Percentiles rank a stretch among this genome's conserved stretches.
Conservation (phyloP, 2,329 filamentous ascomycete species). For the Venturiaceae sp. region DNA sequence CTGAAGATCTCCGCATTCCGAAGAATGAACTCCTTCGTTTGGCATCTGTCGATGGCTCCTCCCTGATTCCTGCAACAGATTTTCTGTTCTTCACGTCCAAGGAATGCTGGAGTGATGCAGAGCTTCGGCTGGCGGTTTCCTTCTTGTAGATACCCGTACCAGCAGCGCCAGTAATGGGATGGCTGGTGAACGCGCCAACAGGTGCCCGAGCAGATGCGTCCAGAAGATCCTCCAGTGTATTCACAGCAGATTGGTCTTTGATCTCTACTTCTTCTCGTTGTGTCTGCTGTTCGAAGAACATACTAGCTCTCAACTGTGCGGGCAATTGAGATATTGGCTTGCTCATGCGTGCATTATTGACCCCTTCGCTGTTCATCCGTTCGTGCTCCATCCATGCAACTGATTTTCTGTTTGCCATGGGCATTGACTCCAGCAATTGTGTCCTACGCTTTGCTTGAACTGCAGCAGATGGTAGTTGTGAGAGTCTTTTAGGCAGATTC, state of each 20-base stretch:
- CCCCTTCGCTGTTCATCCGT: slow-evolving; percentile 11
- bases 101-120: not conserved
- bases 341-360: slow-evolving; percentile 27
- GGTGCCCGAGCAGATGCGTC: slow-evolving; percentile 83
- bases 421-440: slow-evolving; percentile 59
- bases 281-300: slow-evolving; percentile 71
- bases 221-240: slow-evolving; percentile 82
- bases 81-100: not conserved
- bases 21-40: slow-evolving; percentile 9
- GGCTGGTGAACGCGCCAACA: slow-evolving; percentile 84
- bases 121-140: slow-evolving; percentile 8
- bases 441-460: slow-evolving; percentile 63
- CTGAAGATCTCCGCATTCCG: slow-evolving; percentile 16
- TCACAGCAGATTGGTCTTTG: slow-evolving; percentile 72
- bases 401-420: slow-evolving; percentile 42
- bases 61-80: not conserved
- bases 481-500: slow-evolving; percentile 81
- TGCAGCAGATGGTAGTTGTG: slow-evolving; percentile 56
- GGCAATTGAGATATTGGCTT: slow-evolving; percentile 49
- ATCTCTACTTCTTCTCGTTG: slow-evolving; percentile 45
- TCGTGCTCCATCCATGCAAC: slow-evolving; percentile 33
- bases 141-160: slow-evolving; percentile 30
- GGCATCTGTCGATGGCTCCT: not conserved
- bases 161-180: slow-evolving; percentile 68
- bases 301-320: slow-evolving; percentile 78